Evolutionary conservation across 2,329 filamentous ascomycete genomes (phyloP).

Genomic region (Fusarium proliferatum): DNA sequence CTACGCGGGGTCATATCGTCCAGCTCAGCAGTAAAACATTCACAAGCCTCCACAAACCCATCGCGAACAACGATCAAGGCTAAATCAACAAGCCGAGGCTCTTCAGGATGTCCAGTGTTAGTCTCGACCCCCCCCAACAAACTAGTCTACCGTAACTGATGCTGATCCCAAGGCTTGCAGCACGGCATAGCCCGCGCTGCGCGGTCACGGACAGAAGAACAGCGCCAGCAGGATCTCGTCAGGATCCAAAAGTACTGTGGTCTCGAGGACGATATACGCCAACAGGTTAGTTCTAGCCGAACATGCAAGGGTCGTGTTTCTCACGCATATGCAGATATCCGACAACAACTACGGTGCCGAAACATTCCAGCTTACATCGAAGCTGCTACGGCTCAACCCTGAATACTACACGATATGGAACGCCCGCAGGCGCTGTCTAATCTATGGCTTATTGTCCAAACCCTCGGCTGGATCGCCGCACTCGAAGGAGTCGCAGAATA

Average conservation of each 20-base stretch:
- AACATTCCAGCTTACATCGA: constrained; percentile 76
- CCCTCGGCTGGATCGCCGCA: constrained; percentile 61
- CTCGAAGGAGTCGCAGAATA: constrained; percentile 66
- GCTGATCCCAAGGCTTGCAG: constrained; percentile 58
- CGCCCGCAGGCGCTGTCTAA: constrained; percentile 79
- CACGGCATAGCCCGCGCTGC: constrained; percentile 83
- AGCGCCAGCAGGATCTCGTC: constrained; percentile 75
- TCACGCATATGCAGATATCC: constrained; percentile 47
- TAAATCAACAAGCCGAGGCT: background rate
- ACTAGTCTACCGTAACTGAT: constrained; percentile 36
- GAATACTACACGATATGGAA: constrained; percentile 96
- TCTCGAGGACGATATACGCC: constrained; percentile 74
- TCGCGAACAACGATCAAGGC: constrained; percentile 2
- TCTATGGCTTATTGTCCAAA: constrained; percentile 67
- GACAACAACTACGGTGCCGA: constrained; percentile 62
- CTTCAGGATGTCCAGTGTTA: constrained; percentile 42
- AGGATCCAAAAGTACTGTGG: constrained; percentile 81
- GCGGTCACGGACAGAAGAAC: constrained; percentile 72
- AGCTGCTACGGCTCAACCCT: constrained; percentile 79
- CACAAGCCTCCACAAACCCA: background rate
- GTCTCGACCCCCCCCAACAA: background rate
- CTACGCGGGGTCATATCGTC: constrained; percentile 8
- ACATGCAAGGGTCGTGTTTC: constrained; percentile 13
- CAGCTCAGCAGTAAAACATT: constrained; percentile 2
- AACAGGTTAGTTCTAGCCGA: constrained; percentile 62